These are phyloP conservation scores for Mycena filopes DNA, from an alignment of 768 basidiomycete species.

Conservation along the genomic window DNA sequence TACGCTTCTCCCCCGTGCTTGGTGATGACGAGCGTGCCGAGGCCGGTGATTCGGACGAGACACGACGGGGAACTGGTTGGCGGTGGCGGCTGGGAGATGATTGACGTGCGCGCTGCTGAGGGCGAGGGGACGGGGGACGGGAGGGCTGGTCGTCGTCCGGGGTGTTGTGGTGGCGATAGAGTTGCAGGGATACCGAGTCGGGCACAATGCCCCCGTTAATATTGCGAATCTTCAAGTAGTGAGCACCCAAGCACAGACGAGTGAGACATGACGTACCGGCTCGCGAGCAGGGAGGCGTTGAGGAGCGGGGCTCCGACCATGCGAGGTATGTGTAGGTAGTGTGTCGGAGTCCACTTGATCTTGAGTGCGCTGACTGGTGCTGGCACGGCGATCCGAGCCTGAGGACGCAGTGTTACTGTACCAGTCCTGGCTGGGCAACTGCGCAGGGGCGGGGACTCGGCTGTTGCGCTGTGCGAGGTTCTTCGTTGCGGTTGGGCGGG, in stretches of 20 bases:
- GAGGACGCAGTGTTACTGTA: no score
- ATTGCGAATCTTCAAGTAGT: not conserved
- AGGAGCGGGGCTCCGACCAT: not conserved
- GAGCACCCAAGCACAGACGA: not conserved
- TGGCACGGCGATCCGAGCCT: not conserved
- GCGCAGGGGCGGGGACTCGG: not conserved
- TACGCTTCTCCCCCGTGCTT: not conserved
- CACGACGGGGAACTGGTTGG: not conserved
- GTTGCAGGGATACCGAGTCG: not conserved
- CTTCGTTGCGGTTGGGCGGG: conserved; percentile 1
- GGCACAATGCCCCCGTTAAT: conserved; percentile 10
- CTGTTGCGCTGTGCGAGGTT: conserved; percentile 18
- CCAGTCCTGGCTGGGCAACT: not conserved
- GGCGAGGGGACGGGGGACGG: no score
- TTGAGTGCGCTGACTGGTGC: not conserved
- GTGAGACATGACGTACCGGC: not conserved
- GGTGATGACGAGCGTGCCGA: not conserved
- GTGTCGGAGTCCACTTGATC: no score
- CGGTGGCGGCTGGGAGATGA: not conserved
- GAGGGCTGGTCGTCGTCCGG: not conserved
- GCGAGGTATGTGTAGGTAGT: not conserved
- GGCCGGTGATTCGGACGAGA: not conserved
- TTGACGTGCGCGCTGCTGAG: not conserved
- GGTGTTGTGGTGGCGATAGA: not conserved
- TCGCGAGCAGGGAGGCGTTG: not conserved